Evolutionary conservation across 75 land plant genomes (phyloP), one percentile per base, ranked within the genome.

Genomic region (Pinus albicaulis): DNA sequence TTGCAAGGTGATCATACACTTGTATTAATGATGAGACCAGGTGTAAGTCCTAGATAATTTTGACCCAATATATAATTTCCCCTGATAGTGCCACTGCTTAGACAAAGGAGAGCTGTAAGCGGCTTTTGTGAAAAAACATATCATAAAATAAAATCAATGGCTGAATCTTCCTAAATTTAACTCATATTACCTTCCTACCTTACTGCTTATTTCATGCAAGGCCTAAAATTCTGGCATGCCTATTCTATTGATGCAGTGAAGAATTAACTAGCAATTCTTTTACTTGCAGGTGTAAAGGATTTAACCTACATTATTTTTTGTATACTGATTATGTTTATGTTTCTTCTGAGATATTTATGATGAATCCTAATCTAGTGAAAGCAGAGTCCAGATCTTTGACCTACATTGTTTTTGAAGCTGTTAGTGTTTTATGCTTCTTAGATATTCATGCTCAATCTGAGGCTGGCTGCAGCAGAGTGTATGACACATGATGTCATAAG

Each of bases 401-500:
- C 57, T 24, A 25, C 10, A 72, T 24, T 72, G 7, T 72, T 72
- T 55, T 57, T 68, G 48, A 68, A 44, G 38, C 24, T 44, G 59
- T 48, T 19, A 73, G 41, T 23, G 56, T 69, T 75, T 52, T 70
- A n/a, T 41, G 71, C 28, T 72, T 56, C 78, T 62, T 77, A 98
- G 99, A 88, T 98, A 16, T 98, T 95, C 76, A 82, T 85, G 85
- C 81, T 98, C 78, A 92, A 98, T 75, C 68, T 90, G 8, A 88
- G 92, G 80, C 77, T 98, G 55, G 98, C 98, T 71, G 87, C 90
- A 77, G 87, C 99, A 72, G 99, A 95, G 76, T 95, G 99, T 82
- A 95, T 98, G 99, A 98, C 99, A 16, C 99, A 98, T 90, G 99
- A 98, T 84, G 98, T 95, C 10, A 86, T 98, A 57, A 89, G 98